Base-by-base conservation (phyloP, 2,329 filamentous ascomycete species). In the Penicillium concentricum region DNA sequence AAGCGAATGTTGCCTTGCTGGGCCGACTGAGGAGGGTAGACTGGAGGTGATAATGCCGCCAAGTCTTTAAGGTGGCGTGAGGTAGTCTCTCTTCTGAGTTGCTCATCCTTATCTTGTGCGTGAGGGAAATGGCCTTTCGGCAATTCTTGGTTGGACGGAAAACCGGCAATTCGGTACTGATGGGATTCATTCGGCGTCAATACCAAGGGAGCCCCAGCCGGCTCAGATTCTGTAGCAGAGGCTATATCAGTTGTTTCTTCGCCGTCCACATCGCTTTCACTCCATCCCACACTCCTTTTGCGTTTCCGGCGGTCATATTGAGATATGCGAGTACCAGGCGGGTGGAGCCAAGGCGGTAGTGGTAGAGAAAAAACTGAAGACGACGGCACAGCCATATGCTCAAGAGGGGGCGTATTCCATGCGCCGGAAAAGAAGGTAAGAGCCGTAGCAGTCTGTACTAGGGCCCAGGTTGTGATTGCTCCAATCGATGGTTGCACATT, bases 81-180 rank as follows among this genome's bases (percentile, higher is more conserved):
- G 5, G 45, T 20, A 43, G 45, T 69, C 12, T 61, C 57, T 34
- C 43, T 54, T 20, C 24, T 44, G n/a, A 46, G 4, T 16, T 51
- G 44, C 28, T 56, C 60, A 13, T 61, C 56, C 32, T 61, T 62
- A 18, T 60, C 57, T 20, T 68, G 65, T 8, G 63, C 68, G 65
- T 79, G 77, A 0, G 78, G 78, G 42, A 79, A 80, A 30, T 71
- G 63, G 3, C 72, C 72, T 39, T 68, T 65, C 5, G 77, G 77
- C 24, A 77, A 58, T 56, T 74, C 71, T 50, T 72, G 59, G 56
- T 76, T 62, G 34, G 73, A 63, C 37, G 74, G 62, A 34, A 76
- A 72, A 51, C 76, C 73, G 46, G 77, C 74, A 55, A 77, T 63
- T 55, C 74, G 73, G 64, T 77, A 77, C 64, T 80, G 76, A 54